Evolutionary conservation across 805 yeast species (phyloP).

Genomic region (Saturnispora gosingensis): DNA sequence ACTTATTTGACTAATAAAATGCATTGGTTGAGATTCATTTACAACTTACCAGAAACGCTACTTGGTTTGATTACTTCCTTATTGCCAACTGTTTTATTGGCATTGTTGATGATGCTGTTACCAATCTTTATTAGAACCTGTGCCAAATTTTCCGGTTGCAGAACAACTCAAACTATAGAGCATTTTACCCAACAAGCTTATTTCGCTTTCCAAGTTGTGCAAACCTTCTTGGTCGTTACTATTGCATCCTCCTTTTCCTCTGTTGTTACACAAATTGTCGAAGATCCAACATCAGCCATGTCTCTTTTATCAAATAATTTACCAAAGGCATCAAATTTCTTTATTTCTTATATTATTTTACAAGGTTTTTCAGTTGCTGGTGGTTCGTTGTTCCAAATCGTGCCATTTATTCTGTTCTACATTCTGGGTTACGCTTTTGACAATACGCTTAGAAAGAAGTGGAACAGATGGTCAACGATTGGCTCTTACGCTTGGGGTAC

Average conservation of each 20-base stretch:
- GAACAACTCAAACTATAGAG: slow-evolving; percentile 50
- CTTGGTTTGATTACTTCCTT: slow-evolving; percentile 61
- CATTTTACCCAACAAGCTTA: slow-evolving; percentile 57
- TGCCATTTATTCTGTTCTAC: slow-evolving; percentile 49
- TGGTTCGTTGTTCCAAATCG: slow-evolving; percentile 55
- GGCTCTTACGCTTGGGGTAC: slow-evolving; percentile 63
- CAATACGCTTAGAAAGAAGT: slow-evolving; percentile 58
- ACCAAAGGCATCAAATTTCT: slow-evolving; percentile 68
- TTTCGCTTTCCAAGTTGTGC: slow-evolving; percentile 62
- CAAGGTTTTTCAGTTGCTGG: slow-evolving; percentile 63
- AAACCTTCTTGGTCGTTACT: slow-evolving; percentile 63
- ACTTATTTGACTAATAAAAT: slow-evolving; percentile 50
- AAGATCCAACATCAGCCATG: slow-evolving; percentile 52
- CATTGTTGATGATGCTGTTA: slow-evolving; percentile 55
- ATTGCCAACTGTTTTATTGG: slow-evolving; percentile 57
- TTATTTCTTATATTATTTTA: slow-evolving; percentile 54
- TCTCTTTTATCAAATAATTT: slow-evolving; percentile 51
- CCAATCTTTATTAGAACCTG: slow-evolving; percentile 56
- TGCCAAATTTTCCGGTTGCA: slow-evolving; percentile 53
- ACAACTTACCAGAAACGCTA: slow-evolving; percentile 42
- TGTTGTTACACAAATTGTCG: slow-evolving; percentile 51
- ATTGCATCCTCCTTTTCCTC: slow-evolving; percentile 65
- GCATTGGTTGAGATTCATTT: slow-evolving; percentile 46
- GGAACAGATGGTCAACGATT: slow-evolving; percentile 46
- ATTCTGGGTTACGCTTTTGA: slow-evolving; percentile 50